phyloP scores from a whole-genome alignment of 106 monocot species.

The Chionographis japonica region DNA sequence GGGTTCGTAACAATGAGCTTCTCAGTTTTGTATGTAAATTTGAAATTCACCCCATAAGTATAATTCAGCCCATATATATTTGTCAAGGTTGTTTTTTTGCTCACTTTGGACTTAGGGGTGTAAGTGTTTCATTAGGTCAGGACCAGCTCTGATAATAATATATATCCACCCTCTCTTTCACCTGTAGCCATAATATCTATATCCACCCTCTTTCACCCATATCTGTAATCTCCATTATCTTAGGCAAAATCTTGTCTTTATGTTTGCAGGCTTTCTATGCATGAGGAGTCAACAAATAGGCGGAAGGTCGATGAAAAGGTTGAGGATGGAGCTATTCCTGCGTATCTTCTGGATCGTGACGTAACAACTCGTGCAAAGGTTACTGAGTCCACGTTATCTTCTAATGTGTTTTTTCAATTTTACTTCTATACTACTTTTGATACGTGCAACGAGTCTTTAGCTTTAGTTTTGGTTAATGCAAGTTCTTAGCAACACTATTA shows the following conservation, averaged over 20 bases:
- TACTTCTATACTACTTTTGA: background rate
- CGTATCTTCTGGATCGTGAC: slow-evolving; percentile 94
- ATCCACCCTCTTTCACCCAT: no score
- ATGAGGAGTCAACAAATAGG: slow-evolving; percentile 81
- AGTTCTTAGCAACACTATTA: slow-evolving; percentile 53
- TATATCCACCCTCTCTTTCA: no score
- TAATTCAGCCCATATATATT: no score
- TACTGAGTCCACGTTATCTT: background rate
- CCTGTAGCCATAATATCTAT: no score
- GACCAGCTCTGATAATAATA: no score
- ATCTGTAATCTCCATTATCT: background rate
- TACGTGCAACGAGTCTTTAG: background rate
- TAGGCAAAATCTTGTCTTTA: background rate
- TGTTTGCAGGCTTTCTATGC: slow-evolving; percentile 63
- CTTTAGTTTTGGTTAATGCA: slow-evolving; percentile 9
- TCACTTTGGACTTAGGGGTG: no score
- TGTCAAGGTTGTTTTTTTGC: no score
- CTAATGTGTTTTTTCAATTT: background rate
- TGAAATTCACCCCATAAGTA: no score
- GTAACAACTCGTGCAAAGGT: slow-evolving; percentile 84
- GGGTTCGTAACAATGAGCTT: no score
- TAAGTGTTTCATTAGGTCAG: no score
- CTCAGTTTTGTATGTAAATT: no score
- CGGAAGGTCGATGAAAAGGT: slow-evolving; percentile 90
- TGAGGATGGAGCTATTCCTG: slow-evolving; percentile 82